Conservation (phyloP, 345 rosid genomes). For the Bruguiera sexangula region DNA sequence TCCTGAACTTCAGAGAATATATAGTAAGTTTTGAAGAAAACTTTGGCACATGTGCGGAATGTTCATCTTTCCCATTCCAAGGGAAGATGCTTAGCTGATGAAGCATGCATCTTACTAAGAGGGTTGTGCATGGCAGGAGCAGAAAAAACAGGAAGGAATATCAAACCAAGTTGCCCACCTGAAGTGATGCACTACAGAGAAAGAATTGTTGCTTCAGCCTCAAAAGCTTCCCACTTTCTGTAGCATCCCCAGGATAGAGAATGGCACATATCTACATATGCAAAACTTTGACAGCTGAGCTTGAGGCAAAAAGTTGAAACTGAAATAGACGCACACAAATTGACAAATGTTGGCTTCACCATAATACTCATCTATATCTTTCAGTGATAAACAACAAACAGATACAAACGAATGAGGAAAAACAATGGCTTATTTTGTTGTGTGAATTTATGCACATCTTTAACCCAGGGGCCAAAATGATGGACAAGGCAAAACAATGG, state of each 20-base stretch:
- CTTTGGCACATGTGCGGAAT: too few species aligned
- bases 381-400: not conserved
- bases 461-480: not conserved
- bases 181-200: slow-evolving; percentile 97
- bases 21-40: too few species aligned
- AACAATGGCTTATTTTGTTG: not conserved
- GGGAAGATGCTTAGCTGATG: not conserved
- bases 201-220: slow-evolving; percentile 95
- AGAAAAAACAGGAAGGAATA: not conserved
- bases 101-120: slow-evolving; percentile 3
- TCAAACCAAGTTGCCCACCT: slow-evolving; percentile 43
- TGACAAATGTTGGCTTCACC: not conserved
- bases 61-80: not conserved
- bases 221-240: slow-evolving; percentile 90
- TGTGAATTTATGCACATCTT: not conserved
- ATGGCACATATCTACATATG: slow-evolving; percentile 82
- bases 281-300: slow-evolving; percentile 1
- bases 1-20: not conserved
- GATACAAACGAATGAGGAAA: not conserved
- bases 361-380: not conserved
- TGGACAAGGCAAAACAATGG: not conserved
- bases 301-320: slow-evolving; percentile 10
- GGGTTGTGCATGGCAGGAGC: not conserved
- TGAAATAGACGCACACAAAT: not conserved
- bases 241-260: slow-evolving; percentile 96